These are phyloP conservation scores for Ustilago bromivora DNA, from an alignment of 1,284 basidiomycete genomes.

Conservation along the genomic window DNA sequence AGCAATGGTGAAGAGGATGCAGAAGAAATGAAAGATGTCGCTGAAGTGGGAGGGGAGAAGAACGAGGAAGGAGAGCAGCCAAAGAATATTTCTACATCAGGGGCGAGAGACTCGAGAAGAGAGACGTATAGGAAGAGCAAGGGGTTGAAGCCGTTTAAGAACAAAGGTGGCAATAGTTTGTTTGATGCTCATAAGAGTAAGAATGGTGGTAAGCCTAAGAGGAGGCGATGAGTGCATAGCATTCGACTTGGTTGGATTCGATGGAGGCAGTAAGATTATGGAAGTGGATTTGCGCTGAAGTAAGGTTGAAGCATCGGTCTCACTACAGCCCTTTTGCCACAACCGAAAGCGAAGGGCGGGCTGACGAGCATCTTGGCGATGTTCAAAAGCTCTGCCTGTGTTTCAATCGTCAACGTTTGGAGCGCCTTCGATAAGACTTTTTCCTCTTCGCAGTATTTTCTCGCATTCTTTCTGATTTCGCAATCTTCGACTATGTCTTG, in stretches of 20 bases:
- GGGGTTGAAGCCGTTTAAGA: slow-evolving; percentile 54
- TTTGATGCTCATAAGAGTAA: slow-evolving; percentile 48
- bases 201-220: slow-evolving; percentile 58
- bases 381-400: too few relatives aligned
- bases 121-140: slow-evolving; percentile 58
- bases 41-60: slow-evolving; percentile 56
- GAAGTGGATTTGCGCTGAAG: too few relatives aligned
- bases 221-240: slow-evolving; percentile 48
- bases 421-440: background rate
- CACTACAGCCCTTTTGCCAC: too few relatives aligned
- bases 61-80: background rate
- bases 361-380: too few relatives aligned
- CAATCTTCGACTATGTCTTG: background rate
- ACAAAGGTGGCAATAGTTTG: slow-evolving; percentile 45
- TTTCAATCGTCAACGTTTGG: background rate
- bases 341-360: too few relatives aligned
- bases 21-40: slow-evolving; percentile 70
- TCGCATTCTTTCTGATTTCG: background rate
- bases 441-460: background rate
- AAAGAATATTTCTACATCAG: slow-evolving; percentile 60
- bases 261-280: background rate
- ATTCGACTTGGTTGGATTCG: background rate
- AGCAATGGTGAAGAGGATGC: slow-evolving; percentile 71
- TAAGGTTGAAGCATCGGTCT: too few relatives aligned
- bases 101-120: slow-evolving; percentile 55